Base-by-base conservation (phyloP, 2,329 filamentous ascomycete species). In the Sarocladium strictum region DNA sequence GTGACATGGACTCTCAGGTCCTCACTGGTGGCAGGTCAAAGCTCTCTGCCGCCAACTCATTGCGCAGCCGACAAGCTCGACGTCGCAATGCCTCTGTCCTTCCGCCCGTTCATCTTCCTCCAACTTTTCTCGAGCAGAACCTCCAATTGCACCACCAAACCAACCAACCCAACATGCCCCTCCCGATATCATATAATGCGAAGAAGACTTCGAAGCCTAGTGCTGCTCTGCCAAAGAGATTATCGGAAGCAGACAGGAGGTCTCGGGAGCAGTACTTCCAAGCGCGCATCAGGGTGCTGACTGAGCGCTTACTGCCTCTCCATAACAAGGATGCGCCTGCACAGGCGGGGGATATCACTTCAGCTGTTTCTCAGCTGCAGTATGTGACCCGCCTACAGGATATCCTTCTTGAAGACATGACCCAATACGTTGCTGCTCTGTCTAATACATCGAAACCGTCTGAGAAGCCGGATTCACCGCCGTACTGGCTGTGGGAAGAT, bases 401-500 rank as follows among this genome's bases (percentile, higher is more conserved):
- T 4, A 24, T 35, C 6, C 47, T 51, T 29, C 7, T 51, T 4
- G 26, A 33, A 21, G 26, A 35, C 27, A 15, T 29, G 3, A 23
- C 14, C 14, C 26, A 35, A 9, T 17, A 32, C 27, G 12, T 51
- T 14, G 19, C 4, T 21, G n/a, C 24, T 12, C 15, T 51, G 10
- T 33, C 47, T 23, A 23, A 51, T 14, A n/a, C n/a, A 51, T 9
- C 47, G 4, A 27, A 19, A 12, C 27, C 27, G 12, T 3, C 4
- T 7, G 40, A 23, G 59, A 55, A 7, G 71, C 72, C 58, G 63
- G 59, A 29, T 61, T 60, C 19, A 60, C 67, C 43, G n/a, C 70
- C 70, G 1, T 72, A 68, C 45, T 72, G 70, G 70, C 72, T 69
- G 69, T 72, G 70, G 68, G 62, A 71, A 37, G 64, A 27, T 12